Conservation (phyloP, 2,329 filamentous ascomycete genomes). For the Metarhizium album region DNA sequence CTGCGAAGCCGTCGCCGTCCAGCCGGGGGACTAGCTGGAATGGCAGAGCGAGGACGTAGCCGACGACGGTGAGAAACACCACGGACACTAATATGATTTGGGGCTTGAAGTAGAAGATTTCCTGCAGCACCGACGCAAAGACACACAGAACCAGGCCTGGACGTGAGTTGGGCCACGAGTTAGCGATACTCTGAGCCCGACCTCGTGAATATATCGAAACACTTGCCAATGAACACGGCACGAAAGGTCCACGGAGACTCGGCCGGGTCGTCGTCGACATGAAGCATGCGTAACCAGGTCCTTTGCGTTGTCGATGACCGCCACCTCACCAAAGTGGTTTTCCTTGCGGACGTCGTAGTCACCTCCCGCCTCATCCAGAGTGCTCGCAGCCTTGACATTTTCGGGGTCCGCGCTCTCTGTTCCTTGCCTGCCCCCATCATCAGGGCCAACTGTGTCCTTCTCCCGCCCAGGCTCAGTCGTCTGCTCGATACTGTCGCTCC, state of each 20-base stretch:
- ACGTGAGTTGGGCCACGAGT: background rate
- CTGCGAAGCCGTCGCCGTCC: conserved; percentile 3
- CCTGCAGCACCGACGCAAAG: conserved; percentile 13
- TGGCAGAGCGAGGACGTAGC: conserved; percentile 7
- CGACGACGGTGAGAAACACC: conserved; percentile 15
- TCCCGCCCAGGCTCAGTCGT: background rate
- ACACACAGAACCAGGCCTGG: background rate
- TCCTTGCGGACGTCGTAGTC: conserved; percentile 2
- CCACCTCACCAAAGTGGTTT: conserved; percentile 1
- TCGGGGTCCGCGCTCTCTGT: background rate
- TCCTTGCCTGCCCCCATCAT: background rate
- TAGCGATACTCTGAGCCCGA: too few species aligned
- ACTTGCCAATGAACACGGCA: conserved; percentile 13
- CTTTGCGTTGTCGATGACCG: conserved; percentile 7
- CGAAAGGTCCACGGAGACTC: conserved; percentile 15
- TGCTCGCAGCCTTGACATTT: background rate
- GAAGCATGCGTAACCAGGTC: conserved; percentile 15
- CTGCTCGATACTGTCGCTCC: too few species aligned
- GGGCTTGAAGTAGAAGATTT: conserved; percentile 16
- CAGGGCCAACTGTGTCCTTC: background rate
- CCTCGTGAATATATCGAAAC: background rate
- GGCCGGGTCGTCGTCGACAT: conserved; percentile 14
- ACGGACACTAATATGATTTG: conserved; percentile 14
- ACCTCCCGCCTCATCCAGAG: background rate
- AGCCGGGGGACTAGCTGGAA: conserved; percentile 9